Base-by-base conservation (phyloP, 768 basidiomycete species). In the Naematelia aurantialba region DNA sequence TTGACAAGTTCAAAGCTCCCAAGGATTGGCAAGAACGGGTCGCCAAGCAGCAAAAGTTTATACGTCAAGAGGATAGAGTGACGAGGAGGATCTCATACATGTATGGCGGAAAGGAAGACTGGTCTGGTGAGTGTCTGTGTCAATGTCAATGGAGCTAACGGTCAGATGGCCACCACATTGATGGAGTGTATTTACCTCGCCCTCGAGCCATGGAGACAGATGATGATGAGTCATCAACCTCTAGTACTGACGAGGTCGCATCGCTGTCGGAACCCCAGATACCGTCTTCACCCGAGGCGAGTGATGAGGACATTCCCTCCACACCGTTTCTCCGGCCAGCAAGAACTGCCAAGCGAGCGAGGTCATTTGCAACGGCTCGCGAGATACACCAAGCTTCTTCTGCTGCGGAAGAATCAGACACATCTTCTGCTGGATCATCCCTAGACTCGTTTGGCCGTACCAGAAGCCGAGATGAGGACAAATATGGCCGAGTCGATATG, bases 1-100 rank as follows among this genome's bases (percentile, higher is more conserved):
- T 89, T 22, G 91, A 93, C 66, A 78, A 86, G 2, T 93, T 90
- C 73, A 80, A 81, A 27, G 81, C 85, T 8, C 85, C 87, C 11
- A 60, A 69, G 21, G 85, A 83, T 0, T 87, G 85, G 83, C 78
- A 76, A 59, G 76, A 79, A 30, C 73, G 76, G 42, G 83, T 83
- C 2, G 69, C 74, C 30, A 72, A 74, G 2, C 93, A 96, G 73
- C 76, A 81, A 12, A 78, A 81, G 12, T 96, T 89, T 69, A 74
- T 96, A 24, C 78, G 79, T 14, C 80, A 80, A 52, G 89, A 96
- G 74, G 93, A 96, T 73, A 72, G 69, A 24, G 70, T 81, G 22
- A 91, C 90, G 1, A 82, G 82, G 24, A 82, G 92, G 63, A 62
- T 73, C 3, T 60, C 58, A 54, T 73, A 62, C 45, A 61, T 73